phyloP scores from a whole-genome alignment of 2,329 filamentous ascomycete species.

The Trichoderma guizhouense region DNA sequence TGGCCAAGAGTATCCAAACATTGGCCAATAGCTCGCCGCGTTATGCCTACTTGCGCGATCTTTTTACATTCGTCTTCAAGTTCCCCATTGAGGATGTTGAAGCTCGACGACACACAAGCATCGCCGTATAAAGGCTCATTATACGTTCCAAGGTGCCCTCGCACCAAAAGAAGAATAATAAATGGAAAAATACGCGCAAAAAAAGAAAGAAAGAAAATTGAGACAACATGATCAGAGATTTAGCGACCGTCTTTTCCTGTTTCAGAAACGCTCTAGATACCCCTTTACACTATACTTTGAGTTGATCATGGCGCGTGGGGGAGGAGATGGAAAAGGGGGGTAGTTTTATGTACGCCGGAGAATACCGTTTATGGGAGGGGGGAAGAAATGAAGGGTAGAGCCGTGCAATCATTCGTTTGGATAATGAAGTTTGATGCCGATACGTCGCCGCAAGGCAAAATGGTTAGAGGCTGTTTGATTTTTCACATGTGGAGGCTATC shows the following conservation, averaged over 20 bases:
- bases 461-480: background rate
- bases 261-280: conserved; percentile 18
- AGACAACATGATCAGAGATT: background rate
- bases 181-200: background rate
- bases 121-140: conserved; percentile 44
- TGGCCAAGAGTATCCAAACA: conserved; percentile 74
- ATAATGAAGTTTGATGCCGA: conserved; percentile 12
- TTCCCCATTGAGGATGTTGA: conserved; percentile 78
- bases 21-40: conserved; percentile 65
- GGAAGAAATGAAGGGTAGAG: background rate
- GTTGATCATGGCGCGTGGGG: conserved; percentile 11
- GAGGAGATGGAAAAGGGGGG: background rate
- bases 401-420: conserved; percentile 9
- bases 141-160: background rate
- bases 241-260: conserved; percentile 13
- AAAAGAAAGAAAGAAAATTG: background rate
- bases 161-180: background rate
- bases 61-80: conserved; percentile 81
- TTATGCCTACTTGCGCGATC: conserved; percentile 75
- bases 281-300: conserved; percentile 14
- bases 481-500: background rate
- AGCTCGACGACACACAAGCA: conserved; percentile 60
- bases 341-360: background rate
- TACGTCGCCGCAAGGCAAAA: conserved; percentile 11
- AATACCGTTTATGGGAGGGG: background rate